phyloP scores from a whole-genome alignment of 2,329 filamentous ascomycete species.

The Furcasterigmium furcatum region DNA sequence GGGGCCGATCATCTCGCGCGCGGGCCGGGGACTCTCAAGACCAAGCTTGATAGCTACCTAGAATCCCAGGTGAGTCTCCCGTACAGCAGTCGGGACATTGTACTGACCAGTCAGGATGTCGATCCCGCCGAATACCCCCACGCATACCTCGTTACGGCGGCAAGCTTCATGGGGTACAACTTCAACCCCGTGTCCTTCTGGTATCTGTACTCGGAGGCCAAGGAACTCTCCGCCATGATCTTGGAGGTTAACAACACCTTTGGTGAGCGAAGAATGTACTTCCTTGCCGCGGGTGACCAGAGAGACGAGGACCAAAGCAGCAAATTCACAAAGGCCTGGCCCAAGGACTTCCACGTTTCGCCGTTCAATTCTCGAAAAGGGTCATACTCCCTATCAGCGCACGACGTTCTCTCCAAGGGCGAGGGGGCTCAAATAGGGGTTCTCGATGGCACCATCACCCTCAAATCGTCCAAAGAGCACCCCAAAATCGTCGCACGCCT shows the following conservation, averaged over 20 bases:
- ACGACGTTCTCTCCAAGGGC: conserved; percentile 40
- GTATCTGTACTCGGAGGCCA: conserved; percentile 65
- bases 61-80: conserved; percentile 43
- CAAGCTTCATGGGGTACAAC: conserved; percentile 64
- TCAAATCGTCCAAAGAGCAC: conserved; percentile 57
- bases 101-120: conserved; percentile 42
- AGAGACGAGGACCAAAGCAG: not conserved
- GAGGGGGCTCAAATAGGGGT: conserved; percentile 23
- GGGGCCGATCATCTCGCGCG: conserved; percentile 60
- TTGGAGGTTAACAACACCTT: conserved; percentile 78
- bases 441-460: conserved; percentile 58
- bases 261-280: conserved; percentile 66
- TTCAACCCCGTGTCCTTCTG: conserved; percentile 79
- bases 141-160: conserved; percentile 69
- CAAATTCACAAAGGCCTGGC: conserved; percentile 47
- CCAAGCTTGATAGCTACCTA: conserved; percentile 61
- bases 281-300: conserved; percentile 38
- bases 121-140: conserved; percentile 58
- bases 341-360: conserved; percentile 74
- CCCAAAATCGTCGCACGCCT: conserved; percentile 61
- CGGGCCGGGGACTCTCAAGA: conserved; percentile 42
- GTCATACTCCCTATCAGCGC: conserved; percentile 46
- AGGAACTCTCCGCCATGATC: conserved; percentile 60
- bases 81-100: not conserved
- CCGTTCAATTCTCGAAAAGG: conserved; percentile 66